Percentiles rank a stretch among this genome's conserved stretches.
These are phyloP conservation scores for Euphorbia pulcherrima DNA, from an alignment of 345 rosid genomes.

Conservation along the genomic window DNA sequence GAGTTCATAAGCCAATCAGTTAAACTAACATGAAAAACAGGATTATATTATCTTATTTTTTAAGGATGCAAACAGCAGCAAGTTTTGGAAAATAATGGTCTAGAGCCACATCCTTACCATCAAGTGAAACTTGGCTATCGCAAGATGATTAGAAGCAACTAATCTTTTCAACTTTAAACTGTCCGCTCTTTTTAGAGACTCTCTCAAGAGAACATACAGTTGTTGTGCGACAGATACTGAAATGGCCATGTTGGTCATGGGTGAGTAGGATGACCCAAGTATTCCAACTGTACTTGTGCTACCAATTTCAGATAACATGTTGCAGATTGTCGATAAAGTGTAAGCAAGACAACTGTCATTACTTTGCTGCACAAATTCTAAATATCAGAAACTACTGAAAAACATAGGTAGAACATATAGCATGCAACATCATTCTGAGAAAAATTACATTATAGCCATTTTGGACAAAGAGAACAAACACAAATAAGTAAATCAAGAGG, in stretches of 20 bases:
- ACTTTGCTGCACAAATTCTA: slow-evolving; percentile 60
- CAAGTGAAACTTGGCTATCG: slow-evolving; percentile 88
- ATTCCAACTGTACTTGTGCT: slow-evolving; percentile 59
- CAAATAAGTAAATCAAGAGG: background rate
- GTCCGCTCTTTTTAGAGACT: slow-evolving; percentile 81
- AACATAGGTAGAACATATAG: slow-evolving; percentile 1
- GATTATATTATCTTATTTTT: background rate
- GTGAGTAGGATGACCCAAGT: slow-evolving; percentile 78
- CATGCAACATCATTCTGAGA: background rate
- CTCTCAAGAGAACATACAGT: slow-evolving; percentile 75
- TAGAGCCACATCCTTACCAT: slow-evolving; percentile 48
- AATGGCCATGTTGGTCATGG: slow-evolving; percentile 51
- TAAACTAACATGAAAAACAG: background rate
- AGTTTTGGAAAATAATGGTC: background rate
- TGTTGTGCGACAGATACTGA: slow-evolving; percentile 84
- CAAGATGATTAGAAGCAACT: slow-evolving; percentile 90
- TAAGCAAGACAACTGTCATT: slow-evolving; percentile 95
- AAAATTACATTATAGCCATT: background rate
- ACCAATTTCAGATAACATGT: slow-evolving; percentile 78
- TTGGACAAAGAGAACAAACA: background rate
- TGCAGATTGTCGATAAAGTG: slow-evolving; percentile 85
- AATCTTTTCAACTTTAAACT: slow-evolving; percentile 69
- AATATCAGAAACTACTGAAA: slow-evolving; percentile 14
- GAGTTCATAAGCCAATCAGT: background rate
- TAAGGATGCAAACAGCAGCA: background rate